These are phyloP conservation scores for Cercospora janseana DNA, from an alignment of 2,329 filamentous ascomycete genomes.

Conservation along the genomic window DNA sequence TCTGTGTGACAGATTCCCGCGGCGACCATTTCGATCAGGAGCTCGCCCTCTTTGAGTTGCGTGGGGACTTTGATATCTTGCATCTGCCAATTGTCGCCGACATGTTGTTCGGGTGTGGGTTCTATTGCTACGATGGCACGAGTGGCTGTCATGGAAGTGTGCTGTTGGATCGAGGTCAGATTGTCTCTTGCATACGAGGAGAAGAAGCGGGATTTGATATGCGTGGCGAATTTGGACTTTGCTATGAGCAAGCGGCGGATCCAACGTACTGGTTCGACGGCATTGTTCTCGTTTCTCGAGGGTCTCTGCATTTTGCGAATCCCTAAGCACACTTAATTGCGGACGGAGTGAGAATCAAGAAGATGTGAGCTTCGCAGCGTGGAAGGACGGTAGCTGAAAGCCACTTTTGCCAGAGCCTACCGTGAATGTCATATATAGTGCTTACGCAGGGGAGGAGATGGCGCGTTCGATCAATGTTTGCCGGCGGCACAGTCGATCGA, in stretches of 20 bases:
- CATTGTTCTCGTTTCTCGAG: not conserved
- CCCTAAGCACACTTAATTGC: not conserved
- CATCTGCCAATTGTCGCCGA: conserved; percentile 24
- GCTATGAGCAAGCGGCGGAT: not conserved
- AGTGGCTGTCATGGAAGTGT: conserved; percentile 18
- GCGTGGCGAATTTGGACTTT: not conserved
- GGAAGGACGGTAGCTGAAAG: not conserved
- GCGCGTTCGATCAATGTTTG: not conserved
- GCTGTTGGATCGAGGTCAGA: conserved; percentile 9
- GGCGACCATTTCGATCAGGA: conserved; percentile 32
- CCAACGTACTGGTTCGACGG: not conserved
- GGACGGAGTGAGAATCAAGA: too few species aligned
- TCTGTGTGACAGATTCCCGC: conserved; percentile 34
- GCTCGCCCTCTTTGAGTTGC: conserved; percentile 25
- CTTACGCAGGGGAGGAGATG: not conserved
- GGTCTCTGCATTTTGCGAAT: not conserved
- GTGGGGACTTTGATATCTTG: conserved; percentile 24
- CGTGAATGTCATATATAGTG: not conserved
- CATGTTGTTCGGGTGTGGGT: conserved; percentile 17
- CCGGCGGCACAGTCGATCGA: conserved; percentile 2
- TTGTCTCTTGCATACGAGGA: not conserved
- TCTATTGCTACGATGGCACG: conserved; percentile 25
- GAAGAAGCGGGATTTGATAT: not conserved
- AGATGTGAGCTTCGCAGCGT: not conserved
- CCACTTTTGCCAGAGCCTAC: not conserved